Conservation (phyloP, 495 filamentous ascomycete genomes). For the Penicillium robsamsonii region DNA sequence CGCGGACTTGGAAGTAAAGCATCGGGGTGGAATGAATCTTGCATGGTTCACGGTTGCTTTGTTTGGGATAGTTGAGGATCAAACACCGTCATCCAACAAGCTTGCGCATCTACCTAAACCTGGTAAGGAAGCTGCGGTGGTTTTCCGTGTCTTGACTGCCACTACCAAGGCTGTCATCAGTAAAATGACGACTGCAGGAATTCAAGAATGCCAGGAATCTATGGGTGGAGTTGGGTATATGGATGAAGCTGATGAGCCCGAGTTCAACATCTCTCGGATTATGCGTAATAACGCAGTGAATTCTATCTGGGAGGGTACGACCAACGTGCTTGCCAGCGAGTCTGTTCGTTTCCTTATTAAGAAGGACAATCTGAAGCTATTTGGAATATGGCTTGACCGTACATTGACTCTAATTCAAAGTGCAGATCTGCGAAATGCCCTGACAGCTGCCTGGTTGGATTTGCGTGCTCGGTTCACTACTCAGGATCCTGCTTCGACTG, state of each 20-base stretch:
- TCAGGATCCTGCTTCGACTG: slow-evolving; percentile 14
- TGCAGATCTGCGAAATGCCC: slow-evolving; percentile 3
- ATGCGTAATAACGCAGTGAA: slow-evolving; percentile 64
- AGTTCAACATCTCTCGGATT: slow-evolving; percentile 63
- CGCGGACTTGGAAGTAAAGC: slow-evolving; percentile 50
- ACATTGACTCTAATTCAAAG: slow-evolving; percentile 24
- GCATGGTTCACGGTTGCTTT: slow-evolving; percentile 60
- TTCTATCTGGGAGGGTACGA: slow-evolving; percentile 76
- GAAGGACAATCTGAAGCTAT: slow-evolving; percentile 36
- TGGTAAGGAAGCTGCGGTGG: slow-evolving; percentile 34
- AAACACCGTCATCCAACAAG: slow-evolving; percentile 13
- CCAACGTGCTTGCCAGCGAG: slow-evolving; percentile 65
- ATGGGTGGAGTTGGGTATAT: slow-evolving; percentile 78
- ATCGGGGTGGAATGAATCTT: slow-evolving; percentile 59
- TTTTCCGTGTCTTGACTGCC: slow-evolving; percentile 64
- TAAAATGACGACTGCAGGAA: slow-evolving; percentile 50
- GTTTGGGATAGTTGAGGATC: slow-evolving; percentile 51
- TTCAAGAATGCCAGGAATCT: slow-evolving; percentile 65
- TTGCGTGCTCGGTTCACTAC: slow-evolving; percentile 19
- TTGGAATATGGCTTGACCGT: slow-evolving; percentile 46
- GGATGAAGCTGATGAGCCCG: slow-evolving; percentile 48
- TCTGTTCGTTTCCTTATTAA: slow-evolving; percentile 55
- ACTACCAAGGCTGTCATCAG: slow-evolving; percentile 64
- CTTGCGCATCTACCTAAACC: slow-evolving; percentile 28
- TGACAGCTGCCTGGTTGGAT: slow-evolving; percentile 22